These are phyloP conservation scores for Ophiostoma montium DNA, from an alignment of 2,329 filamentous ascomycete genomes.

Conservation along the genomic window DNA sequence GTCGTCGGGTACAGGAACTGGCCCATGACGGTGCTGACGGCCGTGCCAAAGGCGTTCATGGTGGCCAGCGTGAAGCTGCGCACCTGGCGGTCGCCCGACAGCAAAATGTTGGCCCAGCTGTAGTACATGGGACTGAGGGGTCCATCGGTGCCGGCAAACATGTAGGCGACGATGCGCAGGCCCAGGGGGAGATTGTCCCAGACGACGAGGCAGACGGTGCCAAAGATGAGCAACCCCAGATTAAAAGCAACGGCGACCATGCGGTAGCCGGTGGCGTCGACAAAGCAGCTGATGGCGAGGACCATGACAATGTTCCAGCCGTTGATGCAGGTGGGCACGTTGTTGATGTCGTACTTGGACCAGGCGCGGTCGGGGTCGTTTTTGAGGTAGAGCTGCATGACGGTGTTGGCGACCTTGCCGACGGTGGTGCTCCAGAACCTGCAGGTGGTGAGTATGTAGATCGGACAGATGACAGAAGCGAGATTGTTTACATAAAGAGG, in stretches of 20 bases:
- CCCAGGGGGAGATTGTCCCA: conserved; percentile 22
- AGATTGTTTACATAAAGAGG: conserved; percentile 15
- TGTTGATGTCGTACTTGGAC: conserved; percentile 19
- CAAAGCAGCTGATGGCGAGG: conserved; percentile 16
- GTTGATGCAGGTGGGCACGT: conserved; percentile 19
- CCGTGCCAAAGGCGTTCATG: conserved; percentile 19
- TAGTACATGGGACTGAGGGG: conserved; percentile 22
- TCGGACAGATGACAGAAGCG: neutral
- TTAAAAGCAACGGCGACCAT: conserved; percentile 17
- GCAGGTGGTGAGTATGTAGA: conserved; percentile 2
- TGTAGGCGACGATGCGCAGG: conserved; percentile 21
- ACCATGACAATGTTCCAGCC: conserved; percentile 19
- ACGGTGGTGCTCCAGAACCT: conserved; percentile 3
- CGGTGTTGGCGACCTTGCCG: conserved; percentile 12
- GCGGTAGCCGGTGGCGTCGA: conserved; percentile 21
- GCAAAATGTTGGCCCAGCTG: conserved; percentile 15
- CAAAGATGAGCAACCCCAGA: conserved; percentile 17
- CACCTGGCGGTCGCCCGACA: conserved; percentile 14
- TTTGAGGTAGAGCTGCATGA: conserved; percentile 18
- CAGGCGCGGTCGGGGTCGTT: conserved; percentile 17
- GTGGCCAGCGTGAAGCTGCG: conserved; percentile 16
- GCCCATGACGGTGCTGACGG: conserved; percentile 19
- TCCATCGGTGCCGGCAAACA: conserved; percentile 22
- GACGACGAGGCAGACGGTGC: conserved; percentile 19
- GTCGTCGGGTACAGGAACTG: conserved; percentile 22